These are phyloP conservation scores for Psidium guajava DNA, from an alignment of 345 rosid genomes.

Conservation along the genomic window DNA sequence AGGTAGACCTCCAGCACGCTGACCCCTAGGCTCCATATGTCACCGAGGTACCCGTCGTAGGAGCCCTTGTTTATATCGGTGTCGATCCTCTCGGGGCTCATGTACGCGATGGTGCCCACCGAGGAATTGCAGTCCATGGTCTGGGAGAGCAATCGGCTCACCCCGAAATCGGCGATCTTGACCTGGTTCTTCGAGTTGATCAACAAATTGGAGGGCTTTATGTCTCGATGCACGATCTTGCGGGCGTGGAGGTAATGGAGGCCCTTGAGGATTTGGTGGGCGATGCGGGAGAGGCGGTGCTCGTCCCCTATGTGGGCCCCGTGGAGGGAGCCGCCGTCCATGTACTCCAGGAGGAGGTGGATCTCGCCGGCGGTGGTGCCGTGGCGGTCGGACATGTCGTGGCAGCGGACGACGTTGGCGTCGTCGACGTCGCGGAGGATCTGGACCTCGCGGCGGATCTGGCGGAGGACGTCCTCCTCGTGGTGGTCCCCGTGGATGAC, in stretches of 20 bases:
- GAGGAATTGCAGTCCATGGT: constrained; percentile 88
- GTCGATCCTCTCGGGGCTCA: constrained; percentile 96
- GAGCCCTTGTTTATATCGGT: constrained; percentile 74
- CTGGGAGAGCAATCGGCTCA: constrained; percentile 58
- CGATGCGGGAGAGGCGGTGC: constrained; percentile 34
- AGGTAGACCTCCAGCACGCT: constrained; percentile 72
- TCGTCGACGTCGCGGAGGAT: constrained; percentile 67
- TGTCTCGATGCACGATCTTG: constrained; percentile 76
- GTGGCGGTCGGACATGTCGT: constrained; percentile 66
- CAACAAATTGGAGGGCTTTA: constrained; percentile 78
- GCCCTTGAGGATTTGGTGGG: constrained; percentile 69
- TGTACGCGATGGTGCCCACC: constrained; percentile 85
- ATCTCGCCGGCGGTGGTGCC: constrained; percentile 40
- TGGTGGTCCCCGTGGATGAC: constrained; percentile 61
- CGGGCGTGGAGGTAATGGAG: constrained; percentile 66
- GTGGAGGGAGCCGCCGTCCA: constrained; percentile 80
- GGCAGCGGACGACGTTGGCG: constrained; percentile 74
- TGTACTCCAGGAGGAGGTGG: constrained; percentile 73
- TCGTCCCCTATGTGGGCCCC: constrained; percentile 50
- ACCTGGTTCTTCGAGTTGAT: constrained; percentile 48
- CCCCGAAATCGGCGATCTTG: constrained; percentile 92
- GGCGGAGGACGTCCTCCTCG: constrained; percentile 58
- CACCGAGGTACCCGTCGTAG: constrained; percentile 67
- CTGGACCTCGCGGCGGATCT: constrained; percentile 80
- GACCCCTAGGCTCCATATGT: constrained; percentile 90